Evolutionary conservation across 805 yeast species (phyloP).

Genomic region (Starmerella riodocensis): DNA sequence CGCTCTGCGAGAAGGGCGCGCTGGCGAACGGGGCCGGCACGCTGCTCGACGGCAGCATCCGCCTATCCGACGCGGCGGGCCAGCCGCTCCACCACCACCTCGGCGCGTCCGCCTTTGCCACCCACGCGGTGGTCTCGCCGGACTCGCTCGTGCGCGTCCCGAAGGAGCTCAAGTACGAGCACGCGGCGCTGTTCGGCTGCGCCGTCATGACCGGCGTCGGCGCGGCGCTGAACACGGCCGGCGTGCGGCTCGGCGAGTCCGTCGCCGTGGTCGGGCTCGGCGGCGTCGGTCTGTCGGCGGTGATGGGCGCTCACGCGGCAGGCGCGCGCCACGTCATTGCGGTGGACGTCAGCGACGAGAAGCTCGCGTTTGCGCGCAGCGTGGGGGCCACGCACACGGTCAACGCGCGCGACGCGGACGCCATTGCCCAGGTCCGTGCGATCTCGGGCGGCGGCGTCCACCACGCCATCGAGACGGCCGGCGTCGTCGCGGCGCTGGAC

Average conservation of each 20-base stretch:
- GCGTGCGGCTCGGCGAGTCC: conserved; percentile 77
- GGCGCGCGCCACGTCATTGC: conserved; percentile 68
- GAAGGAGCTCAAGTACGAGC: conserved; percentile 67
- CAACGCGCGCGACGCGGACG: conserved; percentile 65
- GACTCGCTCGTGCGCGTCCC: conserved; percentile 89
- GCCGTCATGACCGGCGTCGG: conserved; percentile 98
- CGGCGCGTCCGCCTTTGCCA: conserved; percentile 96
- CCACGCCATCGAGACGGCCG: conserved; percentile 94
- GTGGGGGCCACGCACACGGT: conserved; percentile 94
- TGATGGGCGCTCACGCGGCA: conserved; percentile 81
- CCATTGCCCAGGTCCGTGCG: conserved; percentile 62
- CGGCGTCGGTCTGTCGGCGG: conserved; percentile 88
- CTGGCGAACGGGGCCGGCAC: conserved; percentile 96
- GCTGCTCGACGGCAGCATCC: conserved; percentile 92
- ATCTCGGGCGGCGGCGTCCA: conserved; percentile 95
- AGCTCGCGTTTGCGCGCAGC: conserved; percentile 69
- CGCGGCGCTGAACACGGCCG: conserved; percentile 88
- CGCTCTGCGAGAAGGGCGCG: conserved; percentile 87
- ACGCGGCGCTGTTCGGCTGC: conserved; percentile 87
- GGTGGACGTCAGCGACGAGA: conserved; percentile 71
- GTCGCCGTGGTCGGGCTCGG: conserved; percentile 97
- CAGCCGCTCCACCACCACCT: conserved; percentile 76
- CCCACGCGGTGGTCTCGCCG: conserved; percentile 95
- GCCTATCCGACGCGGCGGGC: conserved; percentile 60
- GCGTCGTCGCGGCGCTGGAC: conserved; percentile 90